A percentile compares a stretch with the other conserved stretches of the same genome.
These are phyloP conservation scores for Talaromyces albobiverticillius DNA, from an alignment of 2,329 filamentous ascomycete genomes.

Conservation along the genomic window DNA sequence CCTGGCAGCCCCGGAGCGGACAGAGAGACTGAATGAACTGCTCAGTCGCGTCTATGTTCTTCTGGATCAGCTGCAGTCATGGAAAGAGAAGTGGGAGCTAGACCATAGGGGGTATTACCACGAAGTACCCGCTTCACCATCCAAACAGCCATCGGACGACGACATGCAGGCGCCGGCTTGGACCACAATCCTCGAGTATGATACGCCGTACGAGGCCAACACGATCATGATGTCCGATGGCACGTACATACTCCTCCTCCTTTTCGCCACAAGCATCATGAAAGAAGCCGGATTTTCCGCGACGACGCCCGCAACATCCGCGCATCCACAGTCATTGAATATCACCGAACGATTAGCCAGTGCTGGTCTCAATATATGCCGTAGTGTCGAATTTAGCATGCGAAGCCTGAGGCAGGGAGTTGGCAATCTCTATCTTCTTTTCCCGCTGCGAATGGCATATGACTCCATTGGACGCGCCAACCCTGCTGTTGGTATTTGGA, in stretches of 20 bases:
- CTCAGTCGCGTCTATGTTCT: not conserved
- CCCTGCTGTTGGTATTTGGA: not conserved
- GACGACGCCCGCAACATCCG: not conserved
- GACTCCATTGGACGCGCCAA: not conserved
- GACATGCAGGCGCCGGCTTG: not conserved
- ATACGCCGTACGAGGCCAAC: not conserved
- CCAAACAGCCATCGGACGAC: not conserved
- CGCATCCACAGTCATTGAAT: not conserved
- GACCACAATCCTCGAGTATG: not conserved
- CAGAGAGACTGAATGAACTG: not conserved
- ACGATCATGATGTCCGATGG: not conserved
- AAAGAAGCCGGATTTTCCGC: not conserved
- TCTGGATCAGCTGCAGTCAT: not conserved
- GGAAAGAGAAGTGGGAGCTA: not conserved
- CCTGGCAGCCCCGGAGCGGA: not conserved
- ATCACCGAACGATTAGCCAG: not conserved
- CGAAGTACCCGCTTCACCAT: not conserved
- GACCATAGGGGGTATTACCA: not conserved
- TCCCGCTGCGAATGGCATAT: not conserved
- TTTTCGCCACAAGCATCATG: not conserved
- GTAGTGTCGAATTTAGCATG: conserved; percentile 1
- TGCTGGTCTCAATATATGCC: not conserved
- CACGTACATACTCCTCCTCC: not conserved
- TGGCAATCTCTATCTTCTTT: not conserved
- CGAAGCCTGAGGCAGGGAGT: not conserved